Evolutionary conservation across 176 grass and related monocot species (phyloP).

Genomic region (Zoysia pacifica): DNA sequence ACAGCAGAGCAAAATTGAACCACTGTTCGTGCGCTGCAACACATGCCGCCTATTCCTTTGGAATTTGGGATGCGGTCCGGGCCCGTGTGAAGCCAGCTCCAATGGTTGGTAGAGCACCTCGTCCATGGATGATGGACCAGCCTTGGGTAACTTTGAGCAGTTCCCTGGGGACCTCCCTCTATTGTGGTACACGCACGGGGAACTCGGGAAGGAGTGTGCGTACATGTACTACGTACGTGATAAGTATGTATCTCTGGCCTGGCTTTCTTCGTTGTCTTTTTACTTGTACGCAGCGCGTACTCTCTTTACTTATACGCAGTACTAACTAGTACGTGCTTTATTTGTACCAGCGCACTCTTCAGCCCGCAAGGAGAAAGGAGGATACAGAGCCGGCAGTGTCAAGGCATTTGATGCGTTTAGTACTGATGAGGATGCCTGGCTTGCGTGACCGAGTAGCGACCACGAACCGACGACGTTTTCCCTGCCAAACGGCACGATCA

Average conservation of each 20-base stretch:
- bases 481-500: constrained; percentile 14
- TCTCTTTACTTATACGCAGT: not conserved
- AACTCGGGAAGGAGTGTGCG: not conserved
- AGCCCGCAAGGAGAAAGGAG: not conserved
- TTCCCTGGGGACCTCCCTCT: not conserved
- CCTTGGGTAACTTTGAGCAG: not conserved
- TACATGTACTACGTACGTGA: too few relatives aligned
- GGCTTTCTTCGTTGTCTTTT: too few relatives aligned
- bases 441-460: not conserved
- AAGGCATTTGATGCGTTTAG: not conserved
- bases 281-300: not conserved
- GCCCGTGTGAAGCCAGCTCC: not conserved
- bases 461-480: not conserved
- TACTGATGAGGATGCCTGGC: not conserved
- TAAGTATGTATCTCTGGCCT: too few relatives aligned
- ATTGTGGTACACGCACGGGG: not conserved
- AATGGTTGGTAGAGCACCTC: not conserved
- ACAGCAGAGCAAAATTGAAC: not conserved
- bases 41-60: not conserved
- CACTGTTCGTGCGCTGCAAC: not conserved
- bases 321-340: not conserved
- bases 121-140: not conserved
- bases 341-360: not conserved
- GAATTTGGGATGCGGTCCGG: constrained; percentile 19
- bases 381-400: too few relatives aligned